Conservation (phyloP, 2,329 filamentous ascomycete species). For the Xylariaceae sp. region DNA sequence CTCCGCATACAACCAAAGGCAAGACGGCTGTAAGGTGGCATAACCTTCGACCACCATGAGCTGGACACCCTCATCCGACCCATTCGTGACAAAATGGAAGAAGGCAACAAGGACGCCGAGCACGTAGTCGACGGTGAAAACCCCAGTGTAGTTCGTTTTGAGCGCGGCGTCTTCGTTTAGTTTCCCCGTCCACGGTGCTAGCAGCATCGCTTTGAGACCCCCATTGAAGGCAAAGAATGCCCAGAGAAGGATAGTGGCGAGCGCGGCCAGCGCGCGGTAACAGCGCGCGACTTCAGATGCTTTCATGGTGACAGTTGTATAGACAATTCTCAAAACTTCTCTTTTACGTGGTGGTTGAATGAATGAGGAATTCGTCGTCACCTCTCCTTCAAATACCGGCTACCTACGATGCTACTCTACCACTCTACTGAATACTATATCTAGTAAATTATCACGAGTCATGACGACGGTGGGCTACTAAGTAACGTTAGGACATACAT, state of each 20-base stretch:
- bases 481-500: too few relatives aligned
- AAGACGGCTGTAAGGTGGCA: slow-evolving; percentile 23
- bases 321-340: background rate
- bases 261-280: slow-evolving; percentile 15
- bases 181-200: slow-evolving; percentile 20
- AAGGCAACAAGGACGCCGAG: slow-evolving; percentile 25
- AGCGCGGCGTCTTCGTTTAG: slow-evolving; percentile 20
- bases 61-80: slow-evolving; percentile 22
- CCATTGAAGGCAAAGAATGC: slow-evolving; percentile 25
- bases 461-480: too few relatives aligned
- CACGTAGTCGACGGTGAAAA: slow-evolving; percentile 24
- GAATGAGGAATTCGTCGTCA: too few relatives aligned
- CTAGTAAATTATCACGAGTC: too few relatives aligned
- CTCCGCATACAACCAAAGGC: slow-evolving; percentile 28
- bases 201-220: slow-evolving; percentile 20
- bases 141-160: slow-evolving; percentile 25
- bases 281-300: slow-evolving; percentile 7
- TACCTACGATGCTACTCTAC: too few relatives aligned
- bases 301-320: slow-evolving; percentile 7
- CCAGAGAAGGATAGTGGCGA: slow-evolving; percentile 23
- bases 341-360: too few relatives aligned
- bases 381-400: too few relatives aligned
- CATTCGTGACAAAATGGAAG: slow-evolving; percentile 27
- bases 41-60: slow-evolving; percentile 27
- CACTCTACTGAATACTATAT: too few relatives aligned